phyloP scores from a whole-genome alignment of 108 stramenopile species.

The Schizochytrium sp. region DNA sequence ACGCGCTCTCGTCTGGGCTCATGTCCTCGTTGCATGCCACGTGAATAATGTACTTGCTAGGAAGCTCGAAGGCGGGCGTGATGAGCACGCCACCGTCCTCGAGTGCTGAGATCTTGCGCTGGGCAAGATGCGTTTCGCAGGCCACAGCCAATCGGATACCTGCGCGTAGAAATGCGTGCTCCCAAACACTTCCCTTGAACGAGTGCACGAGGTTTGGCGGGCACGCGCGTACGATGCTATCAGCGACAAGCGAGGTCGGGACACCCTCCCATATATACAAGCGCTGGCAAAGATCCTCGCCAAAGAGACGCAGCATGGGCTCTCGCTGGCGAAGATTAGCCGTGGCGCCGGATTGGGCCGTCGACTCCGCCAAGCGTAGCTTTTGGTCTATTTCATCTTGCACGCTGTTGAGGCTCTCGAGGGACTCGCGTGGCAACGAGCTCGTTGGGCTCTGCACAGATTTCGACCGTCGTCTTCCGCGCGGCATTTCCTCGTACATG shows the following conservation, averaged over 20 bases:
- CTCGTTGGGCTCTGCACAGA: neutral
- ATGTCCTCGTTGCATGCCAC: neutral
- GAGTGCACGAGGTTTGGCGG: neutral
- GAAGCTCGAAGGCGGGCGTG: neutral
- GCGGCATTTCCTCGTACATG: neutral
- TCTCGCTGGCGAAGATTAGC: neutral
- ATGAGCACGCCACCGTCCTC: neutral
- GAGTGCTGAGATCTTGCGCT: neutral
- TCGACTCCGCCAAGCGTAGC: neutral
- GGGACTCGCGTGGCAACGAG: neutral
- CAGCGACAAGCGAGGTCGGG: neutral
- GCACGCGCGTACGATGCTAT: neutral
- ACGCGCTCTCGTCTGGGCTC: neutral
- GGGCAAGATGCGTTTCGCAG: neutral
- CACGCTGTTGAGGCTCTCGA: neutral
- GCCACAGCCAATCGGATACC: neutral
- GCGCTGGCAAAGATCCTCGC: neutral
- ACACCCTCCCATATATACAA: neutral
- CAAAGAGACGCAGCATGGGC: neutral
- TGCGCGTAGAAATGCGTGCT: neutral
- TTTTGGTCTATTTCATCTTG: neutral
- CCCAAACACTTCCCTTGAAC: neutral
- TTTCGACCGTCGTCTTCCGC: neutral
- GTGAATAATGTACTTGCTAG: slow-evolving; percentile 11
- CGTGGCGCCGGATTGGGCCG: neutral